Evolutionary conservation across 257 asterid species (phyloP), one percentile per base, ranked within the genome.

Genomic region (Solanum lycopersicoides): DNA sequence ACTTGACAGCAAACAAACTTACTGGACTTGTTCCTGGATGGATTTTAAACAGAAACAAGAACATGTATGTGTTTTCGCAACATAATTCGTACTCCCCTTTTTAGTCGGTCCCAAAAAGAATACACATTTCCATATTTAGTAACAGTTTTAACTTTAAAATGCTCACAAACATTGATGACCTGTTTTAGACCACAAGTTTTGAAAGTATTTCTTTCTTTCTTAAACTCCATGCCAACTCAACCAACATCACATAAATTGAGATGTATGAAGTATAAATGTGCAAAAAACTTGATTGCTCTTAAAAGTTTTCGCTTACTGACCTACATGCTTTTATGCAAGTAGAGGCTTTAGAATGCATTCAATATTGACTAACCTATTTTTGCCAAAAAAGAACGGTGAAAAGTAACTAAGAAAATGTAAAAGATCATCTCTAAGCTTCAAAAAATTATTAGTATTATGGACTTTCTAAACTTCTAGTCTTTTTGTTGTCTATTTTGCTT

Each of bases 1-100:
- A 91, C 89, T 89, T 97, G 93, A 94, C 97, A 34, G 92, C 95
- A 88, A 97, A 97, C 91, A 91, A 88, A 83, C 97, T 97, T 60
- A 94, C 91, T 3, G 99, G 98, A 87, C 86, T 10, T 84, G 84
- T 95, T 87, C 98, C 98, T 21, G 88, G 11, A 7, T 95, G 96
- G 98, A 86, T 95, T 89, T 83, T 93, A 73, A 88, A 89, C 63
- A 91, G 98, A 92, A 96, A 94, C 92, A 95, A 93, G 91, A 96
- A 94, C 28, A 90, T 91, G 99, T 96, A 91, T 42, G 94, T 86
- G 88, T 66, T 82, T 83, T 34, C 75, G n/a, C 53, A 68, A 20
- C 60, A 34, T 56, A 50, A 20, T 87, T 25, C 87, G 3, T n/a
- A n/a, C 18, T 65, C 0, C 34, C 72, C 34, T 65, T 65, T 65